phyloP scores from a whole-genome alignment of 192 early-diverging fungal species.

The Linnemannia hyalina region DNA sequence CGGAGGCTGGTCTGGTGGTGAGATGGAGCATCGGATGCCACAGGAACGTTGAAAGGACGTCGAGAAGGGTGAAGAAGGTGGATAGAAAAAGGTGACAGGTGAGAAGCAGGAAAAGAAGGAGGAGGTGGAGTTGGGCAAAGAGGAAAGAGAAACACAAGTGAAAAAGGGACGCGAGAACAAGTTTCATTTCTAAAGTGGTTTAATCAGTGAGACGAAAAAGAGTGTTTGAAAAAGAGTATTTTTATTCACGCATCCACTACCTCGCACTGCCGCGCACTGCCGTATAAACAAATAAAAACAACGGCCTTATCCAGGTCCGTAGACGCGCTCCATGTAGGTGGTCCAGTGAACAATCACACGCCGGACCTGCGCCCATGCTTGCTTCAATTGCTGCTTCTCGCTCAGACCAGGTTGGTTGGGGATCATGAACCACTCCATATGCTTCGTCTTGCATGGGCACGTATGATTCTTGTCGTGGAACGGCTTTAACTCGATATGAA shows the following conservation, averaged over 20 bases:
- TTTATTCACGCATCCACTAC: neutral
- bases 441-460: conserved; percentile 51
- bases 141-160: neutral
- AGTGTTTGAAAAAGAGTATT: neutral
- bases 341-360: conserved; percentile 59
- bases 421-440: conserved; percentile 64
- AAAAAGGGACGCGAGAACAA: neutral
- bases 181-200: too few relatives aligned
- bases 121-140: neutral
- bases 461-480: conserved; percentile 53
- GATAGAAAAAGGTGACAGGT: neutral
- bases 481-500: conserved; percentile 62
- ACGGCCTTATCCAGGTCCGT: conserved; percentile 49
- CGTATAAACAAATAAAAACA: neutral
- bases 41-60: neutral
- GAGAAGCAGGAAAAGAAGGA: neutral
- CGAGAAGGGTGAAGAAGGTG: neutral
- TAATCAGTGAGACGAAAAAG: too few relatives aligned
- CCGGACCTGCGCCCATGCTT: conserved; percentile 54
- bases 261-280: neutral
- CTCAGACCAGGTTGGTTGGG: conserved; percentile 22
- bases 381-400: conserved; percentile 32
- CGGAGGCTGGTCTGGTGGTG: neutral
- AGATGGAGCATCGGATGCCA: conserved; percentile 1
- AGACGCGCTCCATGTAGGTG: conserved; percentile 56